A percentile compares a stretch with the other conserved stretches of the same genome.
phyloP scores from a whole-genome alignment of 2,329 filamentous ascomycete genomes.

The Scytalidium lignicola region DNA sequence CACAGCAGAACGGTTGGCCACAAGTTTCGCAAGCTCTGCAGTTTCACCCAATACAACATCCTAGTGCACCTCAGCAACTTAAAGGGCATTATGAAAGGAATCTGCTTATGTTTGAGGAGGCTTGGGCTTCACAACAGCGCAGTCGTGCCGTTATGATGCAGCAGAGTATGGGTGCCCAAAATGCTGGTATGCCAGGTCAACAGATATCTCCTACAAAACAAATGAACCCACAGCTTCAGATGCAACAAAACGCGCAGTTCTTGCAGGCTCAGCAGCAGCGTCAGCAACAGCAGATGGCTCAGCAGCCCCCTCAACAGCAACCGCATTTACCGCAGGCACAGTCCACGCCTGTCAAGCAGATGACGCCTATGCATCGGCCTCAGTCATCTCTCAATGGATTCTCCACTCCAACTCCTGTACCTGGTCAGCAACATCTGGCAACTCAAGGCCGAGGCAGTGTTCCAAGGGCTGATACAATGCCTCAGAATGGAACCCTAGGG shows the following conservation, averaged over 20 bases:
- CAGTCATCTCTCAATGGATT: conserved; percentile 46
- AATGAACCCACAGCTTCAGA: conserved; percentile 37
- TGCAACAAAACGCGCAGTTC: conserved; percentile 50
- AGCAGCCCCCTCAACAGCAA: conserved; percentile 32
- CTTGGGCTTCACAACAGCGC: conserved; percentile 51
- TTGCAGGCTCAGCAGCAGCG: conserved; percentile 50
- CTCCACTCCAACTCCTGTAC: conserved; percentile 39
- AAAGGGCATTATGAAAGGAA: conserved; percentile 71
- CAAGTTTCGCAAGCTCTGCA: conserved; percentile 62
- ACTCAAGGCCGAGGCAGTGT: conserved; percentile 47
- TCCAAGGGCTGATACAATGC: conserved; percentile 42
- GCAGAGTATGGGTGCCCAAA: conserved; percentile 15
- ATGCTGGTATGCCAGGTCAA: conserved; percentile 30
- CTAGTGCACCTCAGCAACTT: conserved; percentile 64
- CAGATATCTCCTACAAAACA: conserved; percentile 34
- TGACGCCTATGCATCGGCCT: conserved; percentile 35
- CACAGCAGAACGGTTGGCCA: conserved; percentile 66
- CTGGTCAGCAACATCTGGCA: conserved; percentile 30
- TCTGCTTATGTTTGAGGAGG: conserved; percentile 70
- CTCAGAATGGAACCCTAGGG: conserved; percentile 34
- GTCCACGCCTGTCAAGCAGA: conserved; percentile 42
- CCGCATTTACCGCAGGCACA: conserved; percentile 30
- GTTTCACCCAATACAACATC: conserved; percentile 57
- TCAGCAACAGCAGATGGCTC: conserved; percentile 37
- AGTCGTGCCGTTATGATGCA: conserved; percentile 29